Evolutionary conservation across 2,329 filamentous ascomycete genomes (phyloP), one percentile per base, ranked within the genome.

Genomic region (Juglanconis oblonga): DNA sequence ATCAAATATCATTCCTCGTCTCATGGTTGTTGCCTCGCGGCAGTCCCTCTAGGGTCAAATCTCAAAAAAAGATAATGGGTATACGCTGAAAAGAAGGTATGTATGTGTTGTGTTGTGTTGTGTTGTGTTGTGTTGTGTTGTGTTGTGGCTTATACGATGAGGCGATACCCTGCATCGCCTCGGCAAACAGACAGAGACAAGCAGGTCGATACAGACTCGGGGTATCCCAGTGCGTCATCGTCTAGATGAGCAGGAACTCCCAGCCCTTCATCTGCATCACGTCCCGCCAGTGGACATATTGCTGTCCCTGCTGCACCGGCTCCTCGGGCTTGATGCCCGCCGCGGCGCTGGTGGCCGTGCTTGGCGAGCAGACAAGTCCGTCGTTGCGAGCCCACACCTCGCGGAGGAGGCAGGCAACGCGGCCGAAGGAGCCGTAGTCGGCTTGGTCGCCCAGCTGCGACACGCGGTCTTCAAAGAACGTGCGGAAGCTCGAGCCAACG

Each of bases 261-360:
- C 92, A 97, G 68, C 87, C 87, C 79, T 94, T 95, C 78, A 88
- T 86, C 77, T 86, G 86, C 92, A 97, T 97, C 72, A 94, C 86
- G 77, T 96, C 91, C 78, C 94, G 84, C 94, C 94, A 98, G 87
- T 93, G 92, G 76, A 96, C 85, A 78, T 89, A 88, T 60, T 67
- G 66, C 65, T 69, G 52, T 55, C 61, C 61, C 60, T 52, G 59
- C 74, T 68, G 73, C 70, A 65, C 73, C 65, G 64, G 67, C 64
- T 61, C 71, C 72, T 63, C 61, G 2, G 55, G 54, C 58, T 63
- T 63, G 58, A 63, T 63, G 59, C 76, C 73, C 36, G 73, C 73
- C 47, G 67, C 69, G 35, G 70, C 68, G 44, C 74, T 73, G 24
- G 73, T 70, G 24, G 74, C 73, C 50, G 71, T 70, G 55, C 71